phyloP scores from a whole-genome alignment of 2,329 filamentous ascomycete genomes.

The Aplosporella prunicola region DNA sequence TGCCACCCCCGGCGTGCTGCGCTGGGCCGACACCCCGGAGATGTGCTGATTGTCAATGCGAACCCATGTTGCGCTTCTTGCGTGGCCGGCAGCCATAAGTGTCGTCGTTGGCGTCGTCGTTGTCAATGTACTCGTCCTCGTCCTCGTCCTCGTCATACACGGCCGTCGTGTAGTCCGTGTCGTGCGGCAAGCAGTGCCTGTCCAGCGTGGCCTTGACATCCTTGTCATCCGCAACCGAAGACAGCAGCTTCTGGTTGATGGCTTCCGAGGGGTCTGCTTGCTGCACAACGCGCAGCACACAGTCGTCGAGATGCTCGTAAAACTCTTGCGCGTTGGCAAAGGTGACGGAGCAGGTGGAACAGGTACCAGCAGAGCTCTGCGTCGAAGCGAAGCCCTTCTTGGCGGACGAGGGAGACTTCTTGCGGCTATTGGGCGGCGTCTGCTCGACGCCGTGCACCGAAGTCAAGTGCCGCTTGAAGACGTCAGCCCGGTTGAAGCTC shows the following conservation, averaged over 20 bases:
- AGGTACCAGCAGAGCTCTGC: conserved; percentile 67
- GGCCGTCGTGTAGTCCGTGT: conserved; percentile 11
- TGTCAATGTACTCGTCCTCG: conserved; percentile 48
- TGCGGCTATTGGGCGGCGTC: conserved; percentile 82
- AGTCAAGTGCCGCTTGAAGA: conserved; percentile 90
- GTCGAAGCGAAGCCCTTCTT: conserved; percentile 65
- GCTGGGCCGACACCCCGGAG: conserved; percentile 34
- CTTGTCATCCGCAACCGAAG: conserved; percentile 31
- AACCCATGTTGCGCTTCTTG: conserved; percentile 38
- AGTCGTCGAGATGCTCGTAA: conserved; percentile 89
- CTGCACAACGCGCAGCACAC: conserved; percentile 52
- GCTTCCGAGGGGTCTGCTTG: conserved; percentile 33
- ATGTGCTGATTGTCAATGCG: conserved; percentile 40
- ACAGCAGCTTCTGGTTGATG: conserved; percentile 34
- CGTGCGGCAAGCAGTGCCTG: conserved; percentile 26
- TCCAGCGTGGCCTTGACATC: conserved; percentile 31
- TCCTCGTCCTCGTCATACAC: conserved; percentile 47
- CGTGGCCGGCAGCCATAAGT: conserved; percentile 43
- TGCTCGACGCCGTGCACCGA: conserved; percentile 89
- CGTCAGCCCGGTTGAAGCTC: conserved; percentile 89
- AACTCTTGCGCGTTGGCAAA: conserved; percentile 84
- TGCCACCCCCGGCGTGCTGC: conserved; percentile 28
- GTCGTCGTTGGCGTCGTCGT: conserved; percentile 43
- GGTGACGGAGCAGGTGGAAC: conserved; percentile 78
- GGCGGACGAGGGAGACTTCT: conserved; percentile 44